Conservation (phyloP, 805 yeast genomes). For the Zygotorulaspora florentina region DNA sequence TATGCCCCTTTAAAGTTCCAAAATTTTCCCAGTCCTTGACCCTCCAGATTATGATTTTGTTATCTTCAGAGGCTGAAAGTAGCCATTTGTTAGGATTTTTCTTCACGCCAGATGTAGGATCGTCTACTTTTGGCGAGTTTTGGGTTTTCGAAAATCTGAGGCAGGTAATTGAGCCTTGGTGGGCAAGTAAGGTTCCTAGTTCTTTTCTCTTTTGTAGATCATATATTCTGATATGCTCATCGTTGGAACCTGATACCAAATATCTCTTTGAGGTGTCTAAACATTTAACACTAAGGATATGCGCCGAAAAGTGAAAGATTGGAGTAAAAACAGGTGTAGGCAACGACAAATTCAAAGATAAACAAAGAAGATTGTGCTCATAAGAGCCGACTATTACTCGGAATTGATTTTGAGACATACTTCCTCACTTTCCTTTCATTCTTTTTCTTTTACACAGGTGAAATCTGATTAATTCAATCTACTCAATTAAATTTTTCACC, state of each 20-base stretch:
- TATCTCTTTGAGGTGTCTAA: conserved; percentile 80
- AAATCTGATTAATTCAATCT: no score
- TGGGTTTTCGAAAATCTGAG: conserved; percentile 54
- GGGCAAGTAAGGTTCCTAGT: conserved; percentile 83
- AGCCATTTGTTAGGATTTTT: conserved; percentile 60
- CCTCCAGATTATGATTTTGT: conserved; percentile 87
- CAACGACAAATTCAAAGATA: conserved; percentile 60
- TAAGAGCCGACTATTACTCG: conserved; percentile 92
- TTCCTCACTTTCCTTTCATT: not conserved
- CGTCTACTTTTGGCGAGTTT: conserved; percentile 17
- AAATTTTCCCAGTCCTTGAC: conserved; percentile 95
- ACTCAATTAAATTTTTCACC: no score
- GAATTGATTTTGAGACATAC: conserved; percentile 41
- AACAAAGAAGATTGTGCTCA: conserved; percentile 85
- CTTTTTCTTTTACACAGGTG: not conserved
- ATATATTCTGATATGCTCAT: conserved; percentile 90
- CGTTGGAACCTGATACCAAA: conserved; percentile 90
- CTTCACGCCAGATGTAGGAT: conserved; percentile 36
- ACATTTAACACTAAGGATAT: conserved; percentile 79
- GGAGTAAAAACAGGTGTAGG: conserved; percentile 74
- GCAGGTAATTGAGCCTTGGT: conserved; percentile 81
- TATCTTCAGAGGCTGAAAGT: conserved; percentile 86
- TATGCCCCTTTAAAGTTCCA: conserved; percentile 86
- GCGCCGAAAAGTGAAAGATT: conserved; percentile 94
- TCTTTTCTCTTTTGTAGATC: conserved; percentile 93